A percentile compares a stretch with the other conserved stretches of the same genome.
These are phyloP conservation scores for Acorus gramineus DNA, from an alignment of 106 monocot genomes.

Conservation along the genomic window DNA sequence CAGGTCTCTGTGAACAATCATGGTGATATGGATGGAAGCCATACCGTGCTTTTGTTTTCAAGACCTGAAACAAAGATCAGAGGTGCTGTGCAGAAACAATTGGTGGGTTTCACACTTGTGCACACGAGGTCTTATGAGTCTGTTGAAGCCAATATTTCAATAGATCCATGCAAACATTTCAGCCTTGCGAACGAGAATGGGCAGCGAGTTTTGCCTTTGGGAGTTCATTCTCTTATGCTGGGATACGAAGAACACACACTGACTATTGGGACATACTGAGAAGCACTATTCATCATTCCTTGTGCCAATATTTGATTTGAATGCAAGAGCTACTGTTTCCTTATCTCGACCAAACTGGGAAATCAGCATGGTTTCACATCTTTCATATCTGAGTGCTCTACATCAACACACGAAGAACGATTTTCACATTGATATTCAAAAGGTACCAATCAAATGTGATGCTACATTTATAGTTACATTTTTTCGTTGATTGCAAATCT, in stretches of 20 bases:
- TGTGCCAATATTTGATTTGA: no score
- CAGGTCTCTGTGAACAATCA: slow-evolving; percentile 31
- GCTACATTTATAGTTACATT: no score
- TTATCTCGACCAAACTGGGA: no score
- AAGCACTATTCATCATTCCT: no score
- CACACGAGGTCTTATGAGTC: slow-evolving; percentile 5
- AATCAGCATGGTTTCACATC: no score
- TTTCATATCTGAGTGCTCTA: no score
- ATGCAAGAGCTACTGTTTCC: no score
- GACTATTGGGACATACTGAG: slow-evolving; percentile 3
- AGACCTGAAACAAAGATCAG: slow-evolving; percentile 10
- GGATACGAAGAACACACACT: slow-evolving; percentile 37
- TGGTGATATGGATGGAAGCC: slow-evolving; percentile 51
- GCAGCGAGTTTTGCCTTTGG: slow-evolving; percentile 30
- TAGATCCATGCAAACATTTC: slow-evolving; percentile 54
- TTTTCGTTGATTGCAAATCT: no score
- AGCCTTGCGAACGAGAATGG: slow-evolving; percentile 35
- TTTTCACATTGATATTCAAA: no score
- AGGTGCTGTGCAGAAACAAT: slow-evolving; percentile 34
- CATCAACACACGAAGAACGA: no score
- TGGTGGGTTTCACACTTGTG: slow-evolving; percentile 46
- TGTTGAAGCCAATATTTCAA: slow-evolving; percentile 5
- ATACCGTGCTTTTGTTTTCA: slow-evolving; percentile 36
- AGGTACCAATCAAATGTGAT: no score
- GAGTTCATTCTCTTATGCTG: slow-evolving; percentile 51